These are phyloP conservation scores for Phylloporus sp. DNA, from an alignment of 768 basidiomycete genomes.

Conservation along the genomic window DNA sequence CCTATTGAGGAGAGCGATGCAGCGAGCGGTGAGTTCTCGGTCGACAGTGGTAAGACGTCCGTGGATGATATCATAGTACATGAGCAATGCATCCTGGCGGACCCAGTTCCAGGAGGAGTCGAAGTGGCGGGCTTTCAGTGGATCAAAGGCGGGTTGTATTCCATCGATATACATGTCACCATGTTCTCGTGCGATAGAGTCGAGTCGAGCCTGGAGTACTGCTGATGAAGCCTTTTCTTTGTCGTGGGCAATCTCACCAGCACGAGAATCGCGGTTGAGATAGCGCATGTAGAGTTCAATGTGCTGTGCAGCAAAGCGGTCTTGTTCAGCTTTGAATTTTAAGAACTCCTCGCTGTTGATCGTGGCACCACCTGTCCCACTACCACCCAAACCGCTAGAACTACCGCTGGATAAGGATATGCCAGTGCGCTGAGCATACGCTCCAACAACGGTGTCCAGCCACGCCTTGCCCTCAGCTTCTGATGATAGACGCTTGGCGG, in stretches of 20 bases:
- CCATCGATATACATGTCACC: constrained; percentile 92
- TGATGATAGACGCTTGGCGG: constrained; percentile 85
- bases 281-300: constrained; percentile 97
- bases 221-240: constrained; percentile 70
- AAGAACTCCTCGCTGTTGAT: constrained; percentile 99
- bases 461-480: constrained; percentile 92
- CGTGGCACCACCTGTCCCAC: constrained; percentile 66
- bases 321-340: constrained; percentile 92
- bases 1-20: constrained; percentile 95
- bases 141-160: constrained; percentile 91
- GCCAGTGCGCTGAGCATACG: constrained; percentile 86
- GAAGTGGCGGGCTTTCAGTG: constrained; percentile 94
- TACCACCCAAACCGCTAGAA: constrained; percentile 54
- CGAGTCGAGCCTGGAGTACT: constrained; percentile 78
- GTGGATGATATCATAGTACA: constrained; percentile 99
- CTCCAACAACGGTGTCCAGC: constrained; percentile 79
- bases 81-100: constrained; percentile 89
- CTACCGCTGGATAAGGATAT: constrained; percentile 74
- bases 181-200: constrained; percentile 86
- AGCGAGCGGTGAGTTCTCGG: constrained; percentile 93
- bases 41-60: constrained; percentile 92
- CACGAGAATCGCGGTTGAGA: constrained; percentile 87
- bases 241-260: constrained; percentile 87
- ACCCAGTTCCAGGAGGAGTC: constrained; percentile 99
- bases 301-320: constrained; percentile 87